Evolutionary conservation across 2,329 filamentous ascomycete species (phyloP).

Genomic region (Pseudocercospora crystallina): DNA sequence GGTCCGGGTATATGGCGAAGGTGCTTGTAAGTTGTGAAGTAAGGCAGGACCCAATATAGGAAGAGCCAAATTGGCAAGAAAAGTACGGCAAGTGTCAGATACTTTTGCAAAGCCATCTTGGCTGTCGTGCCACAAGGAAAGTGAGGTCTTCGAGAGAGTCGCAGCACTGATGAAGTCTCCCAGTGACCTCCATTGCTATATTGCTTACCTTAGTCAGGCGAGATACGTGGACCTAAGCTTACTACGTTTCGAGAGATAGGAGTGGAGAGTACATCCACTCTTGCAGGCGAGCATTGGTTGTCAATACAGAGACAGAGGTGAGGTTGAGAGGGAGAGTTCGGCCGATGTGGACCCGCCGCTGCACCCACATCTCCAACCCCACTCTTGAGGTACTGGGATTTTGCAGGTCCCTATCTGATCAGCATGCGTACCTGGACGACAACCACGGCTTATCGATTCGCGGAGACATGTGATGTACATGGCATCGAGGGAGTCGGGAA

Average conservation of each 20-base stretch:
- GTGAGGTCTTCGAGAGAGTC: background rate
- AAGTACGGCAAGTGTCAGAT: slow-evolving; percentile 12
- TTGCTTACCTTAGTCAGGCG: background rate
- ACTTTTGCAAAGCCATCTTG: slow-evolving; percentile 12
- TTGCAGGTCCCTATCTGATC: too few species aligned
- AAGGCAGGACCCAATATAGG: slow-evolving; percentile 24
- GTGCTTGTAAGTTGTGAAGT: slow-evolving; percentile 23
- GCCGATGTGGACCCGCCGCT: too few species aligned
- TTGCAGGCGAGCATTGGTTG: background rate
- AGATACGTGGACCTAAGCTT: background rate
- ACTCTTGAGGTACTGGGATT: too few species aligned
- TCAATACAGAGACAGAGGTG: too few species aligned
- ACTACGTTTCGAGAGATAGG: background rate
- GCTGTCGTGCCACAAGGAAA: background rate
- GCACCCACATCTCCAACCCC: too few species aligned
- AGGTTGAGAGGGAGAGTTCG: too few species aligned
- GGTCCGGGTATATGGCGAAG: slow-evolving; percentile 24
- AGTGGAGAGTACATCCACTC: slow-evolving; percentile 3
- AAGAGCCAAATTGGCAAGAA: slow-evolving; percentile 16
- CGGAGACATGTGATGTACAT: too few species aligned
- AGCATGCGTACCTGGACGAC: too few species aligned
- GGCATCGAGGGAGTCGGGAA: too few species aligned
- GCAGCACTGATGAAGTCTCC: background rate
- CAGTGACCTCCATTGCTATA: background rate
- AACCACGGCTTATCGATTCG: too few species aligned